These are phyloP conservation scores for Phytophthora capsici DNA, from an alignment of 352 stramenopile genomes.

Conservation along the genomic window DNA sequence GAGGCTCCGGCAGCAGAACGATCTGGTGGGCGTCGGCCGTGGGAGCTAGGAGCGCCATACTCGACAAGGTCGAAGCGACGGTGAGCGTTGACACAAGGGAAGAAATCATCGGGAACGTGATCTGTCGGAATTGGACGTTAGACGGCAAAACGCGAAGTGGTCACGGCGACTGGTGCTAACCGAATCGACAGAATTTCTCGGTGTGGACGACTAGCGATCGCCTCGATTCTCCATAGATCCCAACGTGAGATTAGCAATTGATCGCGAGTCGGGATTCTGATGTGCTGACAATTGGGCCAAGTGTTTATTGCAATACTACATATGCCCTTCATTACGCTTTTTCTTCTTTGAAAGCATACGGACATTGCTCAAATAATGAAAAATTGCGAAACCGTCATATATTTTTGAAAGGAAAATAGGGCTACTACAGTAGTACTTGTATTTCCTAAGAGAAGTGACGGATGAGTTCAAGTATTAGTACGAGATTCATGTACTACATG, in stretches of 20 bases:
- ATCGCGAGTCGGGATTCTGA: not conserved
- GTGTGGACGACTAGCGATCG: constrained; percentile 3
- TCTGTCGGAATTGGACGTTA: not conserved
- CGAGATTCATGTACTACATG: no score
- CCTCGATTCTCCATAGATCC: constrained; percentile 14
- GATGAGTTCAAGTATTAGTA: no score
- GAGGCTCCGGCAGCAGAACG: constrained; percentile 38
- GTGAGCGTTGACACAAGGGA: constrained; percentile 29
- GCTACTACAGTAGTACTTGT: no score
- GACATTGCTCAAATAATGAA: no score
- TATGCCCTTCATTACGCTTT: no score
- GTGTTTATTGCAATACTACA: no score
- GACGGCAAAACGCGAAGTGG: constrained; percentile 22
- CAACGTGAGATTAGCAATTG: not conserved
- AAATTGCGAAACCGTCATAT: no score
- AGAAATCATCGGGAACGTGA: constrained; percentile 6
- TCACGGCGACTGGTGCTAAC: not conserved
- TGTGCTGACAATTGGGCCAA: not conserved
- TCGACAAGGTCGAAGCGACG: constrained; percentile 28
- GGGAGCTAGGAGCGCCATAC: constrained; percentile 17
- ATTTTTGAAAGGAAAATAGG: no score
- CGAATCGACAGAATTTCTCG: constrained; percentile 6
- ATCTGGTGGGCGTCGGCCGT: constrained; percentile 39
- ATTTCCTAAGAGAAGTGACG: no score
- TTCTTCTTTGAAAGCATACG: no score